Conservation (phyloP, 1,284 basidiomycete genomes). For the Agroathelia rolfsii region DNA sequence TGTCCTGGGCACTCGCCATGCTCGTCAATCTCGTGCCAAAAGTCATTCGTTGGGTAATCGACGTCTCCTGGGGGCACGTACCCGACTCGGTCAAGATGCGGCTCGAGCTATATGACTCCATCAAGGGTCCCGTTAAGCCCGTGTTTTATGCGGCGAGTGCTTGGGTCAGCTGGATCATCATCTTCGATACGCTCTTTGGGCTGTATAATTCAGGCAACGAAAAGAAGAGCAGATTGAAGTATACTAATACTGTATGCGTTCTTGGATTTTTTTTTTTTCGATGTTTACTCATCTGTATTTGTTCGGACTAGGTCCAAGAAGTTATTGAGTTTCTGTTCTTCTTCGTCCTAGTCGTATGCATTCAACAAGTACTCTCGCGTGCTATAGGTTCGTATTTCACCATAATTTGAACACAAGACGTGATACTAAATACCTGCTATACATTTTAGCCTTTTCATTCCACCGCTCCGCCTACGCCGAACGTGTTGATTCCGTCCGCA, state of each 20-base stretch:
- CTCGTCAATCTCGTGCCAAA: slow-evolving; percentile 57
- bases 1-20: slow-evolving; percentile 69
- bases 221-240: slow-evolving; percentile 38
- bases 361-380: slow-evolving; percentile 57
- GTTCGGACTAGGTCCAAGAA: slow-evolving; percentile 33
- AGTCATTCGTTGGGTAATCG: slow-evolving; percentile 39
- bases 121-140: slow-evolving; percentile 61
- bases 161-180: slow-evolving; percentile 63
- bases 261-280: slow-evolving; percentile 13
- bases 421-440: slow-evolving; percentile 9
- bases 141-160: slow-evolving; percentile 54
- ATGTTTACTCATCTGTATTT: neutral
- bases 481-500: slow-evolving; percentile 48
- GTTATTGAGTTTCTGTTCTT: slow-evolving; percentile 65
- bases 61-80: slow-evolving; percentile 62
- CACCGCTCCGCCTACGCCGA: slow-evolving; percentile 71
- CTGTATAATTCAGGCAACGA: slow-evolving; percentile 36
- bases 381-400: slow-evolving; percentile 31
- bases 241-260: slow-evolving; percentile 37
- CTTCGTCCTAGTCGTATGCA: slow-evolving; percentile 46
- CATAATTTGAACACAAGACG: neutral
- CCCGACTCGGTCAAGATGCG: slow-evolving; percentile 55
- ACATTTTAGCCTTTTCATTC: slow-evolving; percentile 49
- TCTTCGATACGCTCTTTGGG: slow-evolving; percentile 52
- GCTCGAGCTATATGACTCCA: slow-evolving; percentile 57